A percentile compares a stretch with the other conserved stretches of the same genome.
phyloP scores from a whole-genome alignment of 2,329 filamentous ascomycete species.

The Thielaviopsis musarum region DNA sequence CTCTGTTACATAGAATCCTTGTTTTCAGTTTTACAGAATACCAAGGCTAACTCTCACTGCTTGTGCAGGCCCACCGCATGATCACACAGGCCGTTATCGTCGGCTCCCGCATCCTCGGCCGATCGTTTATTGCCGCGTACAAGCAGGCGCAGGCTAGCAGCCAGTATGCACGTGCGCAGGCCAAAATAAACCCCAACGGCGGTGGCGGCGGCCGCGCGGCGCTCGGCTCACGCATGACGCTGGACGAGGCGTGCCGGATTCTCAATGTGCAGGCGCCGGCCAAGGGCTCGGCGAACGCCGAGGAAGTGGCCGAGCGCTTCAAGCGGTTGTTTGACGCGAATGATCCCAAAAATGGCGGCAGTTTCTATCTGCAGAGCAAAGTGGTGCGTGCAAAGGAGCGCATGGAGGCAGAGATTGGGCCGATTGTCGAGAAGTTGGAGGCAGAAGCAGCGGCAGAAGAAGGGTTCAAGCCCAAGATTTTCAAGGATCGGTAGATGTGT shows the following conservation, averaged over 20 bases:
- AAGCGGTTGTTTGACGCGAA: conserved; percentile 91
- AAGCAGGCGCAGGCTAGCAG: conserved; percentile 83
- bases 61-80: conserved; percentile 23
- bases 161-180: conserved; percentile 59
- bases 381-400: conserved; percentile 79
- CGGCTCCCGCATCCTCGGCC: conserved; percentile 79
- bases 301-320: conserved; percentile 70
- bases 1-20: too few species aligned
- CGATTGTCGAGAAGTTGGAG: conserved; percentile 51
- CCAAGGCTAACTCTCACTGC: background rate
- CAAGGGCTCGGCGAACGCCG: conserved; percentile 56
- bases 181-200: conserved; percentile 35
- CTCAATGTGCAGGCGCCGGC: conserved; percentile 79
- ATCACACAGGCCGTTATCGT: conserved; percentile 86
- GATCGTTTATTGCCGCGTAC: conserved; percentile 87
- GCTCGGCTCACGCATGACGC: conserved; percentile 55
- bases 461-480: conserved; percentile 90
- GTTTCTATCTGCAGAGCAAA: conserved; percentile 98
- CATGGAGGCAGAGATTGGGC: conserved; percentile 71
- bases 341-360: conserved; percentile 87
- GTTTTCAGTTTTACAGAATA: too few species aligned
- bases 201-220: conserved; percentile 33
- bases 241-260: conserved; percentile 95
- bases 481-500: conserved; percentile 54
- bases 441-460: conserved; percentile 64